phyloP scores from a whole-genome alignment of 1,139 yeast genomes.

The Eremothecium gossypii region DNA sequence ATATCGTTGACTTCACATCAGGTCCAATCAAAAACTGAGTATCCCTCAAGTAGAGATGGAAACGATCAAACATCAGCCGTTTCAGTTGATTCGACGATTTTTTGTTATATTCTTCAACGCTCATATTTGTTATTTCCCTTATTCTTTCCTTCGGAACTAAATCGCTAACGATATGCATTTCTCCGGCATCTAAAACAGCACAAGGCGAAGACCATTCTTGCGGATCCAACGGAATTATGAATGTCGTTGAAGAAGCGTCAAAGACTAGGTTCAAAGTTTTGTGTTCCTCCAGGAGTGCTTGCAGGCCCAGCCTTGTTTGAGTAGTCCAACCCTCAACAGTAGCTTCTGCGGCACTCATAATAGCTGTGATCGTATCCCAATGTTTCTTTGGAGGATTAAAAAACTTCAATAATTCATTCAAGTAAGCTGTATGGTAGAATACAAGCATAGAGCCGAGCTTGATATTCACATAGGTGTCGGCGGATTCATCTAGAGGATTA shows the following conservation, averaged over 20 bases:
- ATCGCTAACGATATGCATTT: slow-evolving; percentile 74
- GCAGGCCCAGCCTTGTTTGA: slow-evolving; percentile 87
- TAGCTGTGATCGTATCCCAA: slow-evolving; percentile 80
- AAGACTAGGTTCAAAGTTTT: slow-evolving; percentile 77
- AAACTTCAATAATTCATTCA: slow-evolving; percentile 64
- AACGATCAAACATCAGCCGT: slow-evolving; percentile 82
- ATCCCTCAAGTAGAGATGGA: slow-evolving; percentile 65
- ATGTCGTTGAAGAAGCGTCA: slow-evolving; percentile 88
- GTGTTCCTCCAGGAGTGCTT: slow-evolving; percentile 89
- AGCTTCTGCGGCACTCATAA: slow-evolving; percentile 91
- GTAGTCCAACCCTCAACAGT: slow-evolving; percentile 85
- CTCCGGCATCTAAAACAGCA: slow-evolving; percentile 92
- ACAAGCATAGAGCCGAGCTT: slow-evolving; percentile 82
- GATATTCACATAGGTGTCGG: slow-evolving; percentile 68
- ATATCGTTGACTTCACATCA: slow-evolving; percentile 65
- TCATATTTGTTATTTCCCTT: slow-evolving; percentile 60
- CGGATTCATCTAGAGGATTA: slow-evolving; percentile 74
- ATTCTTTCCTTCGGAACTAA: slow-evolving; percentile 64
- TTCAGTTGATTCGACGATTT: slow-evolving; percentile 66
- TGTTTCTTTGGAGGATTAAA: slow-evolving; percentile 85
- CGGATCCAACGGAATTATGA: slow-evolving; percentile 81
- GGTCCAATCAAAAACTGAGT: slow-evolving; percentile 88
- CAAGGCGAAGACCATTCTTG: slow-evolving; percentile 78
- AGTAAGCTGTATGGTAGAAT: slow-evolving; percentile 72
- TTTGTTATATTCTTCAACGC: slow-evolving; percentile 54